A percentile compares a stretch with the other conserved stretches of the same genome.
phyloP scores from a whole-genome alignment of 805 yeast genomes.

The Hanseniaspora guilliermondii region DNA sequence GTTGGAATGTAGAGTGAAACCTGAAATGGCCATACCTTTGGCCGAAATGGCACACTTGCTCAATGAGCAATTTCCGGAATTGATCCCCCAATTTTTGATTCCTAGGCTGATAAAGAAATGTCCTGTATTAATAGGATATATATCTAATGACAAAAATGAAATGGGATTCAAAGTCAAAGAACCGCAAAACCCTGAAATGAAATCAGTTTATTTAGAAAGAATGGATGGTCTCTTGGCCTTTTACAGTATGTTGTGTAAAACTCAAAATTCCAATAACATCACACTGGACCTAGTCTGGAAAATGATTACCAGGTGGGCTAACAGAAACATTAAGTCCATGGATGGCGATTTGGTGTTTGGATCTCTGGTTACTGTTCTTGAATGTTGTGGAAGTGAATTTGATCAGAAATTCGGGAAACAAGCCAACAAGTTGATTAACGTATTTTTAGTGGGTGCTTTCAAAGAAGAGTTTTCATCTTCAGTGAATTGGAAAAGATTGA shows the following conservation, averaged over 20 bases:
- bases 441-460: conserved; percentile 6
- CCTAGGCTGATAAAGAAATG: conserved; percentile 88
- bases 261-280: conserved; percentile 25
- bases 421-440: conserved; percentile 44
- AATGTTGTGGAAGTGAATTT: conserved; percentile 53
- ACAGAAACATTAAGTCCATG: conserved; percentile 34
- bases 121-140: conserved; percentile 74
- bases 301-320: conserved; percentile 58
- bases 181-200: conserved; percentile 32
- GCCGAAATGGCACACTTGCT: conserved; percentile 51
- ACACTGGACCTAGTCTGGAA: conserved; percentile 56
- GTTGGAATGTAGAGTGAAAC: conserved; percentile 71
- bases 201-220: conserved; percentile 66
- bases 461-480: conserved; percentile 55
- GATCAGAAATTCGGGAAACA: conserved; percentile 52
- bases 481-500: conserved; percentile 40
- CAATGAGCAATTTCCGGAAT: conserved; percentile 36
- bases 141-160: conserved; percentile 56
- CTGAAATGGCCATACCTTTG: conserved; percentile 67
- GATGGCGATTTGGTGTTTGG: conserved; percentile 60
- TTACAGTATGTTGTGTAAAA: conserved; percentile 60
- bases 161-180: conserved; percentile 75
- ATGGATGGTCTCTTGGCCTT: conserved; percentile 75
- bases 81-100: conserved; percentile 30
- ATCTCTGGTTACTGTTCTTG: conserved; percentile 83